Evolutionary conservation across 225 moss, liverwort and hornwort genomes (phyloP), one percentile per base, ranked within the genome.

Genomic region (Thuidium tamariscinum): DNA sequence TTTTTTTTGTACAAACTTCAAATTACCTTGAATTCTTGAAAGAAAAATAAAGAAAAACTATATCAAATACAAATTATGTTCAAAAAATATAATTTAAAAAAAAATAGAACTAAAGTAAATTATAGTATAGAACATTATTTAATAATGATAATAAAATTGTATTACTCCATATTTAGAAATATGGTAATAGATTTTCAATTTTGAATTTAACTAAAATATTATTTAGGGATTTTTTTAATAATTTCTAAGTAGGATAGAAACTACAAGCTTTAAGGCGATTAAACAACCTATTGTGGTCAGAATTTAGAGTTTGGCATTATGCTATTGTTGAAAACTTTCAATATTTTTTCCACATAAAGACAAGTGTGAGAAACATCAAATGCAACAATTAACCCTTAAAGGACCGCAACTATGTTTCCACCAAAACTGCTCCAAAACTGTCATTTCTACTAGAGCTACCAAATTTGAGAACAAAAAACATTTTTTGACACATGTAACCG

Each of bases 81-180:
- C 2, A 15, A 69, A 39, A 68, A 39, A 41, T 39, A 1, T 41
- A 8, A 25, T 8, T 25, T 5, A 14, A 7, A 14, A 2, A 15
- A n/a, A n/a, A n/a, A n/a, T n/a, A n/a, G n/a, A n/a, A 68, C 14
- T 23, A 0, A 14, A 68, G 14, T 25, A 25, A 2, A 39, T 26
- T 26, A 8, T 70, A 70, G 2, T 69, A 1, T 41, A 15, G 41
- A 41, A 26, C 1, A 25, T 69, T 69, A 26, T 26, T 8, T 1
- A 13, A 44, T 17, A 44, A 71, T 42, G 5, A 42, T 2, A 6
- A 9, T 16, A n/a, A n/a, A n/a, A 25, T 8, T 26, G 0, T 42
- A 1, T 42, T 2, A 9, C 0, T 27, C 3, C 0, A 44, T 27
- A 27, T 10, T 44, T 27, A 42, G 3, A 27, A 42, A 27, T 0